phyloP scores from a whole-genome alignment of 306 rosid species.

The Glycine latifolia region DNA sequence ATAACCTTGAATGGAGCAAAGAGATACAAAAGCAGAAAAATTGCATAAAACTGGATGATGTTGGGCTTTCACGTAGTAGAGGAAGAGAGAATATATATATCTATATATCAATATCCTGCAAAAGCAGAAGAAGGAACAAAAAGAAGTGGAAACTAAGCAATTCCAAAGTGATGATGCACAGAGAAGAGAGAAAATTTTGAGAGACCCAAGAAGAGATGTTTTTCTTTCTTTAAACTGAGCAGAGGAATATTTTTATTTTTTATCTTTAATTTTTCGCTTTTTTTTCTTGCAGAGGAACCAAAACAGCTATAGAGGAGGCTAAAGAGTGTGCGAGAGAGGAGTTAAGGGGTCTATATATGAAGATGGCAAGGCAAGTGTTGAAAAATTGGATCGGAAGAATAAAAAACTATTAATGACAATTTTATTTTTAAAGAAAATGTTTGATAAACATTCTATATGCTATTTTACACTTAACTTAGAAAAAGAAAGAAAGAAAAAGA shows the following conservation, averaged over 20 bases:
- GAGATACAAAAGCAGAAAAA: conserved; percentile 38
- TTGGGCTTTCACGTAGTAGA: conserved; percentile 49
- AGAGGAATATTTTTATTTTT: conserved; percentile 45
- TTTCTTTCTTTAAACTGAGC: conserved; percentile 24
- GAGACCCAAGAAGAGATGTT: conserved; percentile 74
- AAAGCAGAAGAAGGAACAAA: conserved; percentile 52
- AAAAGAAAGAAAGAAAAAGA: too few relatives aligned
- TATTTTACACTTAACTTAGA: too few relatives aligned
- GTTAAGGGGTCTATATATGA: conserved; percentile 43
- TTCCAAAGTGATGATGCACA: conserved; percentile 42
- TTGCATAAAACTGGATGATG: conserved; percentile 43
- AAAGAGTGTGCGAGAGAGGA: conserved; percentile 39
- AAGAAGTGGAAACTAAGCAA: conserved; percentile 57
- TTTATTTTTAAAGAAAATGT: neutral
- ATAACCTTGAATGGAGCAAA: conserved; percentile 43
- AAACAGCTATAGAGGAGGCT: conserved; percentile 11
- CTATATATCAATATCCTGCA: conserved; percentile 36
- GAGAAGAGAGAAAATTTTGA: conserved; percentile 52
- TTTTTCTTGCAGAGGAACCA: conserved; percentile 22
- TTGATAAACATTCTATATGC: too few relatives aligned
- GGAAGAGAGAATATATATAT: conserved; percentile 44
- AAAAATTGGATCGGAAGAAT: conserved; percentile 46
- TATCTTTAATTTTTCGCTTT: conserved; percentile 41
- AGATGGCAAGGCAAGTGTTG: conserved; percentile 45
- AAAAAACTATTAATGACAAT: conserved; percentile 26